phyloP scores from a whole-genome alignment of 257 asterid species.

The Phtheirospermum japonicum region DNA sequence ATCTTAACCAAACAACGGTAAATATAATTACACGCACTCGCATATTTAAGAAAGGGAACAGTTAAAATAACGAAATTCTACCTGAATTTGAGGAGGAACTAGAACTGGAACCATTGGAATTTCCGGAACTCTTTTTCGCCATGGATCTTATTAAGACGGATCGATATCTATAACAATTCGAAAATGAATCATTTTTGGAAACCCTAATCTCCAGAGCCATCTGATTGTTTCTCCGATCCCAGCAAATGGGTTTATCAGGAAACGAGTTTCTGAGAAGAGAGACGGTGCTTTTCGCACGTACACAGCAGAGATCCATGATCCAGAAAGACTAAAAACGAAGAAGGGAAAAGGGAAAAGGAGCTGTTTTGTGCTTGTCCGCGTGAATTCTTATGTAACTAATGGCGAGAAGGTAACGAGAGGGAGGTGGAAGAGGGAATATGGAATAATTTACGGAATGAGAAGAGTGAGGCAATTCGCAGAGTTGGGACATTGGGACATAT shows the following conservation, averaged over 20 bases:
- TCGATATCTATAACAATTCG: conserved; percentile 33
- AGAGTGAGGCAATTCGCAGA: too few species aligned
- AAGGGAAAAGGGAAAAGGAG: too few species aligned
- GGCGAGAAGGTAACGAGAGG: too few species aligned
- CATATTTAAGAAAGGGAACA: background rate
- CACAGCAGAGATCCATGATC: conserved; percentile 53
- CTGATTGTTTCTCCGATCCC: conserved; percentile 41
- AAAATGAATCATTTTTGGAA: conserved; percentile 33
- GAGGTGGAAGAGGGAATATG: too few species aligned
- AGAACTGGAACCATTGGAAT: conserved; percentile 52
- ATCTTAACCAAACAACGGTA: background rate
- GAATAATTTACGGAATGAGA: too few species aligned
- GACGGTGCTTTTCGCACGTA: conserved; percentile 41
- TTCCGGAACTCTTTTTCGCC: conserved; percentile 61
- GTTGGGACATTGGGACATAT: too few species aligned
- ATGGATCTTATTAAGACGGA: conserved; percentile 55
- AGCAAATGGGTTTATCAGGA: conserved; percentile 48
- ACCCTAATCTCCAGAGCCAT: conserved; percentile 43
- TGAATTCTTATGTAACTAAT: too few species aligned
- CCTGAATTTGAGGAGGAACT: conserved; percentile 51
- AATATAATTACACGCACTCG: background rate
- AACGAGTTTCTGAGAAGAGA: conserved; percentile 46
- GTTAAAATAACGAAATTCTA: background rate
- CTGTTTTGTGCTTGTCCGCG: too few species aligned
- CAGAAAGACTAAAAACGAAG: background rate